These are phyloP conservation scores for Fusarium nelsonii DNA, from an alignment of 2,329 filamentous ascomycete species.

Conservation along the genomic window DNA sequence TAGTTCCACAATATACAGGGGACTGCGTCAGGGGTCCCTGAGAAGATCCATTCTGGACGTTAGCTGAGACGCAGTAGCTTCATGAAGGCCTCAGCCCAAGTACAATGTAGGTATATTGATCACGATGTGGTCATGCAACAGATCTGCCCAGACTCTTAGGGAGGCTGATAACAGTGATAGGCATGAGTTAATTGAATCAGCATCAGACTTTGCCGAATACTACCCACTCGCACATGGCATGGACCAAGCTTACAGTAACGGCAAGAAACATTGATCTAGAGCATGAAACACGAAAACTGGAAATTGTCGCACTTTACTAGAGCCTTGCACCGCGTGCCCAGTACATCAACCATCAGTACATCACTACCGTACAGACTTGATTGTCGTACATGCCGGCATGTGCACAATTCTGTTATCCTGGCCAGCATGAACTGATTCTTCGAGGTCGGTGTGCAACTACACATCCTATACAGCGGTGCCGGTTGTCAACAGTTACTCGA, in stretches of 20 bases:
- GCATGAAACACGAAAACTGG: conserved; percentile 32
- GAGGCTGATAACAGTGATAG: background rate
- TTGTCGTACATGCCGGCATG: background rate
- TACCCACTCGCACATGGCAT: background rate
- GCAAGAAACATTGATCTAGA: conserved; percentile 22
- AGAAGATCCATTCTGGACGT: conserved; percentile 22
- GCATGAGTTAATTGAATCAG: background rate
- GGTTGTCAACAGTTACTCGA: conserved; percentile 9
- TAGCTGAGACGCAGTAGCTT: conserved; percentile 28
- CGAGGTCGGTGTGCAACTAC: conserved; percentile 10
- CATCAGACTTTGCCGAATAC: conserved; percentile 1
- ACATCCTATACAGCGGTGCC: conserved; percentile 14
- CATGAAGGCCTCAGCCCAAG: conserved; percentile 18
- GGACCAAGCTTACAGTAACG: background rate
- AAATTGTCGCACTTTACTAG: conserved; percentile 28
- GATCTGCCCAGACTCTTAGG: background rate
- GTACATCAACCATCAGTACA: background rate
- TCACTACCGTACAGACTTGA: conserved; percentile 17
- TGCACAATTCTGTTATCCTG: background rate
- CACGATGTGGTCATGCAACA: conserved; percentile 4
- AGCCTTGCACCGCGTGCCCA: background rate
- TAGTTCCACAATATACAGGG: conserved; percentile 36
- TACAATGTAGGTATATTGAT: conserved; percentile 9
- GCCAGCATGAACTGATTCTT: conserved; percentile 11
- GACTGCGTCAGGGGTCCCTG: conserved; percentile 18